Conservation (phyloP, 805 yeast species). For the Kodamaea sagamina region DNA sequence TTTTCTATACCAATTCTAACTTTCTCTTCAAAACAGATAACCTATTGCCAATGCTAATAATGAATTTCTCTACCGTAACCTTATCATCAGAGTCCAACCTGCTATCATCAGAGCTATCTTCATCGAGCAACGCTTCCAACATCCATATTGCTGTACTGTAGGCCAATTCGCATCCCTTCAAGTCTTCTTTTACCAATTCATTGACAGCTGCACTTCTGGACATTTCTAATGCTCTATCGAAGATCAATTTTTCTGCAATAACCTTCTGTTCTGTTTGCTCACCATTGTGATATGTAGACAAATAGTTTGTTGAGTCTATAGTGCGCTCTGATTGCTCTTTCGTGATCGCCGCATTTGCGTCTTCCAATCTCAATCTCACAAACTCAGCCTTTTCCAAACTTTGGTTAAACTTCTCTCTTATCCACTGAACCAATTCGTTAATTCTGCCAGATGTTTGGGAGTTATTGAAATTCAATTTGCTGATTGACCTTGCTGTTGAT, state of each 20-base stretch:
- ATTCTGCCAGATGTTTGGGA: conserved; percentile 39
- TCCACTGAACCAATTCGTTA: conserved; percentile 85
- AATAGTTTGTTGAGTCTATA: conserved; percentile 6
- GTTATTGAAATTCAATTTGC: conserved; percentile 23
- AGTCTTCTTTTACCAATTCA: conserved; percentile 74
- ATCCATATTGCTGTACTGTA: conserved; percentile 95
- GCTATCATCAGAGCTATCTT: conserved; percentile 34
- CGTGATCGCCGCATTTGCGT: conserved; percentile 43
- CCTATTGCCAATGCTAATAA: conserved; percentile 79
- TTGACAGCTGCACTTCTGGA: conserved; percentile 88
- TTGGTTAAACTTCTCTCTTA: conserved; percentile 84
- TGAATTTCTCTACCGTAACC: conserved; percentile 75
- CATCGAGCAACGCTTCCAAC: conserved; percentile 81
- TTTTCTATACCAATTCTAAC: conserved; percentile 27
- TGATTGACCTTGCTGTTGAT: conserved; percentile 18
- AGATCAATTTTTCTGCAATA: conserved; percentile 80
- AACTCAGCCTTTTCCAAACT: conserved; percentile 86
- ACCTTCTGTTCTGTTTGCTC: conserved; percentile 25
- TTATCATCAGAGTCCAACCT: conserved; percentile 71
- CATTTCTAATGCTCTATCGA: conserved; percentile 92
- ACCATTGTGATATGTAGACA: conserved; percentile 8
- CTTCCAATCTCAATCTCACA: conserved; percentile 57
- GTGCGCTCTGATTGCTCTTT: conserved; percentile 17
- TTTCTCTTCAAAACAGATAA: conserved; percentile 69
- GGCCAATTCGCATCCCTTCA: conserved; percentile 78